phyloP scores from a whole-genome alignment of 2,329 filamentous ascomycete genomes.

The Chrysoporthe austroafricana region DNA sequence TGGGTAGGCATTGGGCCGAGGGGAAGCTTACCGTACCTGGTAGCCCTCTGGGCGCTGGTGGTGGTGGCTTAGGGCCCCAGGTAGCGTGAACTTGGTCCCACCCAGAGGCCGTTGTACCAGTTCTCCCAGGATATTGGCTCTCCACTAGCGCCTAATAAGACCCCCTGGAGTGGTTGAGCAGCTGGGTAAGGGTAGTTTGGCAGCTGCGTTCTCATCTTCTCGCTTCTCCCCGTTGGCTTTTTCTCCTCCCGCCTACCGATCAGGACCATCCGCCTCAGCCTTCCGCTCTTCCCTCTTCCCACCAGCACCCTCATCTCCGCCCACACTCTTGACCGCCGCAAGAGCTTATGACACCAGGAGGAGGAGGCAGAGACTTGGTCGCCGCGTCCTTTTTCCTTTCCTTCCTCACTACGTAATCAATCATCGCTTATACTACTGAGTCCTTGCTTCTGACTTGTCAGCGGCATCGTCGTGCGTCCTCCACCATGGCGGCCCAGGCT shows the following conservation, averaged over 20 bases:
- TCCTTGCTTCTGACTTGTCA: background rate
- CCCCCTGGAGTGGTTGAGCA: conserved; percentile 25
- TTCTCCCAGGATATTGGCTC: conserved; percentile 29
- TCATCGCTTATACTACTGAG: background rate
- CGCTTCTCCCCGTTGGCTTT: conserved; percentile 30
- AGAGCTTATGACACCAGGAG: background rate
- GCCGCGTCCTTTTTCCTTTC: conserved; percentile 1
- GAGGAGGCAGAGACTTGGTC: background rate
- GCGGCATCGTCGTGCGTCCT: conserved; percentile 22
- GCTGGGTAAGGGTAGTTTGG: conserved; percentile 30
- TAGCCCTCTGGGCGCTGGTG: background rate
- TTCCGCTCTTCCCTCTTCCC: conserved; percentile 26
- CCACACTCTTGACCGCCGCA: conserved; percentile 8
- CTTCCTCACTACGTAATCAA: background rate
- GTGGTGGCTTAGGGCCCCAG: background rate
- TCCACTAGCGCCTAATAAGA: conserved; percentile 21
- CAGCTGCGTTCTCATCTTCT: conserved; percentile 29
- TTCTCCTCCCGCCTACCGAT: conserved; percentile 29
- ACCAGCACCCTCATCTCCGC: conserved; percentile 15
- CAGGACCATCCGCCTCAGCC: conserved; percentile 27
- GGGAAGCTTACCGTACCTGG: background rate
- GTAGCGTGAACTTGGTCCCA: conserved; percentile 7
- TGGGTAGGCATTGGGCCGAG: conserved; percentile 6
- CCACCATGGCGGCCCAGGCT: conserved; percentile 66
- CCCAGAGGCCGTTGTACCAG: conserved; percentile 12